Base-by-base conservation (phyloP, 495 filamentous ascomycete species). In the Penicillium steckii region DNA sequence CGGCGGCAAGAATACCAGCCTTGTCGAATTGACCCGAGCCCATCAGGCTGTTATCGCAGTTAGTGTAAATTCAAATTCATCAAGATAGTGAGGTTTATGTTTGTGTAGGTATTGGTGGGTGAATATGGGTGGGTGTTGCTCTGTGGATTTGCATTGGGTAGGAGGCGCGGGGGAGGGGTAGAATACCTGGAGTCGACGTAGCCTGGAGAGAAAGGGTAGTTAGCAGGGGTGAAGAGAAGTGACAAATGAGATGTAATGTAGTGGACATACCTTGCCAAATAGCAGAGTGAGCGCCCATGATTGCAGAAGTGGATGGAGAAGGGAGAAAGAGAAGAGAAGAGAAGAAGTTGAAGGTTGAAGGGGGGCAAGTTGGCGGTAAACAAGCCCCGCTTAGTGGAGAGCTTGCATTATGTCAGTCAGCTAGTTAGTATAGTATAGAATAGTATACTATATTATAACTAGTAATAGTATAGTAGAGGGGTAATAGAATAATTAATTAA, bases 11-110 rank as follows among this genome's bases (percentile, higher is more conserved):
- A 70, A 97, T 95, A 64, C 88, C 89, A 61, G 84, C 94, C 74
- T 88, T 85, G 78, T 94, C 88, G 71, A 96, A 74, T 70, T 94
- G 87, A 61, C 85, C 85, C 58, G 80, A 85, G 74, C 81, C 89
- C 64, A 97, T 81, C 57, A 97, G 82, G 83, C 92, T 92, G 52
- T 19, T 44, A n/a, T n/a, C n/a, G 12, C 3, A 15, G 17, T 46
- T 22, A 23, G 27, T 12, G 33, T 37, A 2, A 10, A 32, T 1
- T 8, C 29, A 32, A 8, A 32, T 37, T n/a, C 10, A 18, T 15
- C 12, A 33, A 7, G 12, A 15, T n/a, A n/a, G 33, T 17, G 33
- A n/a, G 33, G 33, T n/a, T 8, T 17, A n/a, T n/a, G n/a, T 15
- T 13, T 13, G 32, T 10, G 33, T 27, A 37, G 15, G n/a, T 15